Percentiles rank a stretch among this genome's conserved stretches.
These are phyloP conservation scores for Cladosporium cucumerinum DNA, from an alignment of 2,329 filamentous ascomycete genomes.

Conservation along the genomic window DNA sequence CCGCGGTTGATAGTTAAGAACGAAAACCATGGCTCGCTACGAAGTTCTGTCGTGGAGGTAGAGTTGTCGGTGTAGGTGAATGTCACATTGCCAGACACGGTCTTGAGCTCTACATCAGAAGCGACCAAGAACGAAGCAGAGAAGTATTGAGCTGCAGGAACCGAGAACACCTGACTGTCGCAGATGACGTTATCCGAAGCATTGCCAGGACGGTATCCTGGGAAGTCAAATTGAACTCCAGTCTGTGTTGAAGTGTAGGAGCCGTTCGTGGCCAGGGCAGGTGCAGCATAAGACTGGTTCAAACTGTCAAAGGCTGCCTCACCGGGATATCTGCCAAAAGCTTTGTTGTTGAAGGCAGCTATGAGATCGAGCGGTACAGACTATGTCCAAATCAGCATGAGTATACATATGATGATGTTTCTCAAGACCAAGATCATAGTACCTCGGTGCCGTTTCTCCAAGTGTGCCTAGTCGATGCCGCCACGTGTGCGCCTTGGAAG, in stretches of 20 bases:
- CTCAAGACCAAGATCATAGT: neutral
- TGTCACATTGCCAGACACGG: slow-evolving; percentile 38
- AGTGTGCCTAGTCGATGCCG: neutral
- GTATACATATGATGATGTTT: neutral
- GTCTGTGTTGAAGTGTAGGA: slow-evolving; percentile 34
- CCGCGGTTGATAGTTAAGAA: slow-evolving; percentile 43
- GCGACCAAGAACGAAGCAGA: slow-evolving; percentile 41
- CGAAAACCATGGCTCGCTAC: slow-evolving; percentile 39
- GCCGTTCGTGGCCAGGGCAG: slow-evolving; percentile 37
- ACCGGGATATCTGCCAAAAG: slow-evolving; percentile 35
- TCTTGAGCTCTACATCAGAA: slow-evolving; percentile 34
- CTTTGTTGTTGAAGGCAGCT: slow-evolving; percentile 35
- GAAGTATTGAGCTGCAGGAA: slow-evolving; percentile 36
- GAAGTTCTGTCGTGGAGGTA: slow-evolving; percentile 32
- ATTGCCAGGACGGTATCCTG: slow-evolving; percentile 37
- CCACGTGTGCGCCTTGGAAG: neutral
- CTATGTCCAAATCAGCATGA: neutral
- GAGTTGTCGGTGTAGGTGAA: slow-evolving; percentile 39
- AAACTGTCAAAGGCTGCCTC: slow-evolving; percentile 37
- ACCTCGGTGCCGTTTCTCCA: slow-evolving; percentile 1
- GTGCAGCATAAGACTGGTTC: slow-evolving; percentile 33
- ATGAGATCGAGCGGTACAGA: slow-evolving; percentile 30
- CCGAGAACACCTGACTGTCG: slow-evolving; percentile 35
- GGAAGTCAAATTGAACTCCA: slow-evolving; percentile 38
- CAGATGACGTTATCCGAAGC: slow-evolving; percentile 37